These are phyloP conservation scores for Curvularia sp. DNA, from an alignment of 2,329 filamentous ascomycete genomes.

Conservation along the genomic window DNA sequence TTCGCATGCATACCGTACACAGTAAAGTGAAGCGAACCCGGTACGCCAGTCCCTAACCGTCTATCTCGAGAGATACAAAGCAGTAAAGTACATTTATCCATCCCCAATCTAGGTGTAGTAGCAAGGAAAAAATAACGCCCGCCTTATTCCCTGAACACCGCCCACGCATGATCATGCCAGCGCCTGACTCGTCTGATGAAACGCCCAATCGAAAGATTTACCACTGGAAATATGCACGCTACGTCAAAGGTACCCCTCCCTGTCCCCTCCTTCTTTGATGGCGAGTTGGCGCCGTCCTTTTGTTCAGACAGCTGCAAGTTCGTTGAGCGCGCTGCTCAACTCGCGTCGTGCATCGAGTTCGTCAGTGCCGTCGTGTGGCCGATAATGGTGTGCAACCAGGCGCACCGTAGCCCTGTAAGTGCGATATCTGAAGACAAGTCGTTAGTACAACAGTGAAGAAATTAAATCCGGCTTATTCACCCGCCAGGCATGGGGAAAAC, in stretches of 20 bases:
- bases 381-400: conserved; percentile 55
- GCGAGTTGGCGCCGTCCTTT: neutral
- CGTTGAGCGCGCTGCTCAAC: conserved; percentile 50
- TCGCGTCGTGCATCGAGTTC: conserved; percentile 54
- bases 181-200: conserved; percentile 5
- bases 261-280: neutral
- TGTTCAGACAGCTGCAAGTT: conserved; percentile 39
- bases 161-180: conserved; percentile 1
- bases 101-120: no score
- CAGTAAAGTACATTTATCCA: neutral
- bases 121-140: neutral
- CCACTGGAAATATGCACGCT: neutral
- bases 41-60: neutral
- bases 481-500: conserved; percentile 20
- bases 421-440: conserved; percentile 48
- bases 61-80: neutral
- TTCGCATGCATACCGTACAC: neutral
- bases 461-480: neutral
- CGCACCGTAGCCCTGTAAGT: conserved; percentile 53
- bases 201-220: conserved; percentile 2
- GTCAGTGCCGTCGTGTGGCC: conserved; percentile 49
- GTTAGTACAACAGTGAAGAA: conserved; percentile 12
- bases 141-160: neutral
- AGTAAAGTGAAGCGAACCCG: neutral
- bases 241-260: neutral